Conservation (phyloP, 2,329 filamentous ascomycete genomes). For the Exophiala calicioides region DNA sequence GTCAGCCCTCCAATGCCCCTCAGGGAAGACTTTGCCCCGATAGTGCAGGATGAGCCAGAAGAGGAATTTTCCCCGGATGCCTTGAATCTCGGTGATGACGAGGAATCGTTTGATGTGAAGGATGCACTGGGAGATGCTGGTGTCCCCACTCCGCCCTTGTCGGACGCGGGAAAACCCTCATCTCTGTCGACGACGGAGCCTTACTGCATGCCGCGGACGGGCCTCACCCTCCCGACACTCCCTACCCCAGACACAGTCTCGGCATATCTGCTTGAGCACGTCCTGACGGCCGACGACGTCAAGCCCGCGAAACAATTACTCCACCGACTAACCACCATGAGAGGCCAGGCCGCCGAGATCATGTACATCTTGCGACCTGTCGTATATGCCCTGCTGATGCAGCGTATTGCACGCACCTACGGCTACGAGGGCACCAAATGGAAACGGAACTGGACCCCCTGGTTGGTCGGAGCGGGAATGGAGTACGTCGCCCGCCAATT, state of each 20-base stretch:
- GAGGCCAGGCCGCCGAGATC: conserved; percentile 83
- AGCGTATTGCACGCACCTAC: conserved; percentile 44
- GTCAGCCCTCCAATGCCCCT: conserved; percentile 84
- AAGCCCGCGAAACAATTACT: conserved; percentile 85
- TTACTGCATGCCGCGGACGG: conserved; percentile 95
- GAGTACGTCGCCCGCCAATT: conserved; percentile 90
- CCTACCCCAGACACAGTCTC: conserved; percentile 81
- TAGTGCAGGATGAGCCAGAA: conserved; percentile 56
- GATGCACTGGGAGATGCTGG: conserved; percentile 26
- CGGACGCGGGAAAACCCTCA: conserved; percentile 27
- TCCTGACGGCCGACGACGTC: conserved; percentile 93
- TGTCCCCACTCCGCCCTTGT: conserved; percentile 30
- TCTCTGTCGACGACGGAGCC: conserved; percentile 53
- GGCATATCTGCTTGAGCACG: conserved; percentile 82
- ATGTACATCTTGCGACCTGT: conserved; percentile 89
- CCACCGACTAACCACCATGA: conserved; percentile 67
- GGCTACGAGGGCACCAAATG: conserved; percentile 60
- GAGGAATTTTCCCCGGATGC: conserved; percentile 42
- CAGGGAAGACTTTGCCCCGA: conserved; percentile 66
- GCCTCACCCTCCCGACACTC: conserved; percentile 77
- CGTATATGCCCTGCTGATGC: conserved; percentile 79
- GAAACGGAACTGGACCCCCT: conserved; percentile 84
- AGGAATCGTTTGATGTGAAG: conserved; percentile 26
- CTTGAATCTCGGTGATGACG: conserved; percentile 23
- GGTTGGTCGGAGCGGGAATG: conserved; percentile 80